A percentile compares a stretch with the other conserved stretches of the same genome.
Evolutionary conservation across 108 stramenopile species (phyloP).

Genomic region (Nitzschia palea): DNA sequence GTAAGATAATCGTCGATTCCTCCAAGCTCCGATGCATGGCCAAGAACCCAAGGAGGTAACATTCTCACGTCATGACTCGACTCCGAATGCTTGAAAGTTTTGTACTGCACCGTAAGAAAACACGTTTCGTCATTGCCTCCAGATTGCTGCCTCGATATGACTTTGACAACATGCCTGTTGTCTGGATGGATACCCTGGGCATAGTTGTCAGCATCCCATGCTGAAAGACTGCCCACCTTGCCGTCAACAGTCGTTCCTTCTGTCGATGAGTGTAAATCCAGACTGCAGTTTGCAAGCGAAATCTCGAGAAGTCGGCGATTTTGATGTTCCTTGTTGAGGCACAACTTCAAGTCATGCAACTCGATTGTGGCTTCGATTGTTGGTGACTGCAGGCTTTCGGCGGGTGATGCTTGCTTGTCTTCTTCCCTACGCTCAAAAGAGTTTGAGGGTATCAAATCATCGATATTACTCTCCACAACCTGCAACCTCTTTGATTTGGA

Average conservation of each 20-base stretch:
- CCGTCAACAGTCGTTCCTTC: constrained; percentile 32
- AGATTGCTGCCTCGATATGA: neutral
- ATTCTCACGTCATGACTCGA: neutral
- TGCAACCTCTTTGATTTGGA: constrained; percentile 23
- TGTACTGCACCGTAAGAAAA: constrained; percentile 46
- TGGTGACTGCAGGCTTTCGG: neutral
- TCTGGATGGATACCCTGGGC: constrained; percentile 17
- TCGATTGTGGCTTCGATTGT: constrained; percentile 3
- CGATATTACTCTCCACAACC: constrained; percentile 17
- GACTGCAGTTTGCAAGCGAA: constrained; percentile 12
- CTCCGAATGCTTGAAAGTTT: constrained; percentile 25
- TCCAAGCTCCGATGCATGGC: constrained; percentile 19
- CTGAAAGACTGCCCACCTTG: constrained; percentile 37
- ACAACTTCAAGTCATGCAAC: constrained; percentile 31
- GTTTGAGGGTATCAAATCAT: constrained; percentile 6
- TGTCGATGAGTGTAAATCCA: constrained; percentile 15
- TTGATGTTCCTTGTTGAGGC: constrained; percentile 80
- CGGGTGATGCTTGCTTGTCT: neutral
- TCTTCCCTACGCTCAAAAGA: constrained; percentile 8
- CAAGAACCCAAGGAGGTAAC: constrained; percentile 30
- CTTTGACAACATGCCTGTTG: constrained; percentile 38
- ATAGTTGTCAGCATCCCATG: constrained; percentile 48
- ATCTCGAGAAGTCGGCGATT: constrained; percentile 51
- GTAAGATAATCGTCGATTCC: constrained; percentile 63
- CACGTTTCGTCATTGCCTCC: neutral